Conservation (phyloP, 2,329 filamentous ascomycete species). For the Talaromyces sp. region DNA sequence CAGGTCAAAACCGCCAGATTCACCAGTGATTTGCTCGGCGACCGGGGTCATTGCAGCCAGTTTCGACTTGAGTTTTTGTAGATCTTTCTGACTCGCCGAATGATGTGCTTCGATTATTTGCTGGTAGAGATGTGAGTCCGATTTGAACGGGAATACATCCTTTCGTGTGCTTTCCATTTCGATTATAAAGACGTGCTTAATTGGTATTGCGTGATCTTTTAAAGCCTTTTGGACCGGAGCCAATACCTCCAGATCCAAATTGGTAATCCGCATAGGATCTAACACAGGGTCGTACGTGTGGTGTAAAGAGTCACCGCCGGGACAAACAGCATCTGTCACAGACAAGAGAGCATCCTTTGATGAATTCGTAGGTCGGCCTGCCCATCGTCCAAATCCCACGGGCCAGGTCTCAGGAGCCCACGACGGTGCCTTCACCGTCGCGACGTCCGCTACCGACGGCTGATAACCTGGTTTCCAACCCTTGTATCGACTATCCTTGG, state of each 20-base stretch:
- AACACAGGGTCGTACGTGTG: slow-evolving; percentile 28
- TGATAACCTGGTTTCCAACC: slow-evolving; percentile 29
- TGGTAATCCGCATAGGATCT: slow-evolving; percentile 32
- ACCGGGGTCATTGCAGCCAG: slow-evolving; percentile 28
- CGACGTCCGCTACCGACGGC: slow-evolving; percentile 15
- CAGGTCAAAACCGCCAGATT: slow-evolving; percentile 21
- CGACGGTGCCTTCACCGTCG: slow-evolving; percentile 17
- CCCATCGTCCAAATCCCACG: slow-evolving; percentile 29
- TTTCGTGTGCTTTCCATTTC: slow-evolving; percentile 34
- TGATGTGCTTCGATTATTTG: slow-evolving; percentile 26
- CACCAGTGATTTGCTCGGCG: slow-evolving; percentile 31
- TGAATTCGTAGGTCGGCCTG: background rate
- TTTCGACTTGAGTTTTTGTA: slow-evolving; percentile 22
- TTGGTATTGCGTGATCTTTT: slow-evolving; percentile 24
- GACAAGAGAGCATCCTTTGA: background rate
- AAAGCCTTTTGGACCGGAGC: slow-evolving; percentile 26
- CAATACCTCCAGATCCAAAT: slow-evolving; percentile 28
- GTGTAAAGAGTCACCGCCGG: background rate
- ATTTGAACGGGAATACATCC: slow-evolving; percentile 31
- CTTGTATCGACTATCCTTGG: slow-evolving; percentile 27
- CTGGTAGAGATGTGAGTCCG: slow-evolving; percentile 28
- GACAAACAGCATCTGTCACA: slow-evolving; percentile 9
- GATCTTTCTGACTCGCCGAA: slow-evolving; percentile 14
- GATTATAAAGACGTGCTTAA: slow-evolving; percentile 31
- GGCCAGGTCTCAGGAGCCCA: slow-evolving; percentile 28